These are phyloP conservation scores for Talaromyces sp. DNA, from an alignment of 2,329 filamentous ascomycete genomes.

Conservation along the genomic window DNA sequence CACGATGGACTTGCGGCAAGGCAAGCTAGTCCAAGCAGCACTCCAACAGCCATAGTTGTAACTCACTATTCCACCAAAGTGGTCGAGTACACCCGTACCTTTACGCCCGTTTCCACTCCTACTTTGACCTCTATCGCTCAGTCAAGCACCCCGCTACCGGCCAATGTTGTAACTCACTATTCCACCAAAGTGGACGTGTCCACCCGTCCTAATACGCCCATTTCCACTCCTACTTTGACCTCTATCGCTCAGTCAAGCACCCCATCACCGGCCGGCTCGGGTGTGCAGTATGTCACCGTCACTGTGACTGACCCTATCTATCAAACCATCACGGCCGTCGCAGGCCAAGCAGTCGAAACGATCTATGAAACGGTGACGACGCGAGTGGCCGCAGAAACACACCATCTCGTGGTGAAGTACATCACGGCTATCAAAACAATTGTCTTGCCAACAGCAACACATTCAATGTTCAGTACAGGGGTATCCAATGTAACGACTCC, in stretches of 20 bases:
- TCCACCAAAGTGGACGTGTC: not conserved
- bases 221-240: too few species aligned
- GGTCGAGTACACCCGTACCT: not conserved
- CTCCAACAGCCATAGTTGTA: not conserved
- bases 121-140: too few species aligned
- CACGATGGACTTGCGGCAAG: not conserved
- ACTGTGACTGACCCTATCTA: not conserved
- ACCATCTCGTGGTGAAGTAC: not conserved
- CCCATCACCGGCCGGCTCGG: not conserved
- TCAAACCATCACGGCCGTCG: not conserved
- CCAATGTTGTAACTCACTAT: not conserved
- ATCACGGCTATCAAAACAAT: not conserved
- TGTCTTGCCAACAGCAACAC: not conserved
- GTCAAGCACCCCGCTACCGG: not conserved
- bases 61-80: not conserved
- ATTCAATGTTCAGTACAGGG: not conserved
- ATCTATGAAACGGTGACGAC: not conserved
- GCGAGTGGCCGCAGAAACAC: not conserved
- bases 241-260: not conserved
- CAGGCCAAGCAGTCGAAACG: not conserved
- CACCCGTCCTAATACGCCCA: too few species aligned
- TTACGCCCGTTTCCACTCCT: too few species aligned
- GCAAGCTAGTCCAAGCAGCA: not conserved
- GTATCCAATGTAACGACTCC: not conserved
- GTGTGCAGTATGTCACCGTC: not conserved